Evolutionary conservation across 2,329 filamentous ascomycete species (phyloP), one percentile per base, ranked within the genome.

Genomic region (Macrophomina pseudophaseolina): DNA sequence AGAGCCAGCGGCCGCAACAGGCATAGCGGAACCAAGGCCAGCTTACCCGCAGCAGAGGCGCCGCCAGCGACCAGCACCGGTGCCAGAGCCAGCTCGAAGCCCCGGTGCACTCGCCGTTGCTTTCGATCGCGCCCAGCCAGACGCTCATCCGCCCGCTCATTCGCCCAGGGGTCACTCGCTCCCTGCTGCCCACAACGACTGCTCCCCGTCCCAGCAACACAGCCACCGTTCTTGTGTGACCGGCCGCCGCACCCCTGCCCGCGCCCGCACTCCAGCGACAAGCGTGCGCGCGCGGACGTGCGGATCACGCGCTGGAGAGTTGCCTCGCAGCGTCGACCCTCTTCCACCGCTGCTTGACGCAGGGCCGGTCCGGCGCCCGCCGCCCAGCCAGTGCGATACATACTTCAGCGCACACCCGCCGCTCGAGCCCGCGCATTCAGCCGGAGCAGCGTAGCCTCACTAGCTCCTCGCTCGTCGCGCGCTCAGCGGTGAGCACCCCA

Each of bases 301-400:
- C 54, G 40, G 58, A 62, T 62, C 58, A 62, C 58, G 58, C 56
- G 56, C 58, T 32, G 16, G 14, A n/a, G 51, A 38, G 51, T 28
- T 9, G 52, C 33, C 32, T 38, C 52, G 52, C 52, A 38, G 52
- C 51, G 30, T 54, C 58, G 28, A 48, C 58, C 42, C 30, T 35
- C 58, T 62, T 62, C 58, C 58, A 62, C 58, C 58, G 44, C 58
- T 49, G 58, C 38, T 46, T 59, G 54, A 59, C 54, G 56, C 56
- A 60, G 56, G 56, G 56, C 42, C 48, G 23, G 23, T 28, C 51
- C 42, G 56, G 56, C 56, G 56, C 42, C 56, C 23, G 40, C 42
- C 56, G 56, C n/a, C 56, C 28, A 53, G 51, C 18, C 18, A 51
- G 8, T 4, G 44, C 44, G 6, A n/a, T 6, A n/a, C 44, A 32